These are phyloP conservation scores for Fusarium heterosporum DNA, from an alignment of 2,329 filamentous ascomycete genomes.

Conservation along the genomic window DNA sequence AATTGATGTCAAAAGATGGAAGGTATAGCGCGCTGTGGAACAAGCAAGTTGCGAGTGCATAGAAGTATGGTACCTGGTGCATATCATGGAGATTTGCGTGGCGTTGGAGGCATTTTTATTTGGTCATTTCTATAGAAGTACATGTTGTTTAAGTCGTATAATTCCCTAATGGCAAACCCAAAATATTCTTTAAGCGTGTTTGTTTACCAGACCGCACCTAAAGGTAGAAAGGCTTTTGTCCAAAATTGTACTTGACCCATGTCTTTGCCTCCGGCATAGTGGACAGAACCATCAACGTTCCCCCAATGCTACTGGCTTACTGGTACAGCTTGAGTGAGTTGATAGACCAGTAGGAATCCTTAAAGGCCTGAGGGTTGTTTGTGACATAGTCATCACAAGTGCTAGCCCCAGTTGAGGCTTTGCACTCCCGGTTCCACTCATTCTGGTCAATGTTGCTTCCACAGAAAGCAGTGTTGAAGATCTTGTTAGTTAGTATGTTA, in stretches of 20 bases:
- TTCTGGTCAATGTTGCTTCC: constrained; percentile 17
- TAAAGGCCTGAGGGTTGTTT: constrained; percentile 16
- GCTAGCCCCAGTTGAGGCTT: constrained; percentile 12
- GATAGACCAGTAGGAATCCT: constrained; percentile 14
- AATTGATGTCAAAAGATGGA: constrained; percentile 60
- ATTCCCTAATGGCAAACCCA: too few relatives aligned
- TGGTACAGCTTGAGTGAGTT: constrained; percentile 22
- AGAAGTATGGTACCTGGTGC: neutral
- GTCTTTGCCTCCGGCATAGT: neutral
- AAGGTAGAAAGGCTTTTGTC: too few relatives aligned
- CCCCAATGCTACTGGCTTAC: neutral
- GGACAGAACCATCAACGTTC: neutral
- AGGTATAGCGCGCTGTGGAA: constrained; percentile 65
- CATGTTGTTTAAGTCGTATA: too few relatives aligned
- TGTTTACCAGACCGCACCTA: too few relatives aligned
- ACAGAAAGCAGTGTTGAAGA: constrained; percentile 24
- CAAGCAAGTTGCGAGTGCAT: constrained; percentile 52
- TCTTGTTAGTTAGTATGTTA: neutral
- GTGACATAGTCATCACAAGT: constrained; percentile 23
- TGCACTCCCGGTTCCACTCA: constrained; percentile 21
- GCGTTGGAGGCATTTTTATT: neutral
- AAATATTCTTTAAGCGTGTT: too few relatives aligned
- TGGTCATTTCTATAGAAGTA: neutral
- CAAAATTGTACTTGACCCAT: neutral
- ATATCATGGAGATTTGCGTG: too few relatives aligned